These are phyloP conservation scores for Fagus sylvatica DNA, from an alignment of 306 rosid species.

Conservation along the genomic window DNA sequence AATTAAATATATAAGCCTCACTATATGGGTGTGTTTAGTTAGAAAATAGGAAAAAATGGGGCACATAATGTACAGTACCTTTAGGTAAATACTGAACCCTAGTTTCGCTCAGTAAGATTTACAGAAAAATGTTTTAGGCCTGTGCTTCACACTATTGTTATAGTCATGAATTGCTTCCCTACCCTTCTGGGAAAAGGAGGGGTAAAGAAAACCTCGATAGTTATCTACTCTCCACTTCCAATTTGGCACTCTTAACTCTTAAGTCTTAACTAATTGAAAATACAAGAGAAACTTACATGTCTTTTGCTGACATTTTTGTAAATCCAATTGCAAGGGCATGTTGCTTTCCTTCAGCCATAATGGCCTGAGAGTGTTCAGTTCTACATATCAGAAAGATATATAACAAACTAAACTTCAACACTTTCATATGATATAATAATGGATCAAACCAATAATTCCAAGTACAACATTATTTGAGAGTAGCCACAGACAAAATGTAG, in stretches of 20 bases:
- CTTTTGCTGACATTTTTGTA: conserved; percentile 97
- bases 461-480: not conserved
- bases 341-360: conserved; percentile 99
- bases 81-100: not conserved
- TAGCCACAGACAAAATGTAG: conserved; percentile 5
- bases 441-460: conserved; percentile 14
- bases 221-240: conserved; percentile 19
- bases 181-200: not conserved
- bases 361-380: conserved; percentile 61
- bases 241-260: not conserved
- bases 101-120: not conserved
- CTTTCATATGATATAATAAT: not conserved
- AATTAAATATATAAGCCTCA: not conserved
- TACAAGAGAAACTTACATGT: conserved; percentile 62
- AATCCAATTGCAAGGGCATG: conserved; percentile 98
- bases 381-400: conserved; percentile 28
- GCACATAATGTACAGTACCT: not conserved
- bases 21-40: not conserved
- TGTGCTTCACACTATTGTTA: not conserved
- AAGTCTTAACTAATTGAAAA: not conserved
- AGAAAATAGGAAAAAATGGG: not conserved
- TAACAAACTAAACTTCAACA: conserved; percentile 19
- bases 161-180: not conserved
- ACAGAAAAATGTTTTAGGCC: not conserved
- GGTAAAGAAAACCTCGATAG: not conserved